Evolutionary conservation across 257 asterid genomes (phyloP), one percentile per base, ranked within the genome.

Genomic region (Solanum arcanum): DNA sequence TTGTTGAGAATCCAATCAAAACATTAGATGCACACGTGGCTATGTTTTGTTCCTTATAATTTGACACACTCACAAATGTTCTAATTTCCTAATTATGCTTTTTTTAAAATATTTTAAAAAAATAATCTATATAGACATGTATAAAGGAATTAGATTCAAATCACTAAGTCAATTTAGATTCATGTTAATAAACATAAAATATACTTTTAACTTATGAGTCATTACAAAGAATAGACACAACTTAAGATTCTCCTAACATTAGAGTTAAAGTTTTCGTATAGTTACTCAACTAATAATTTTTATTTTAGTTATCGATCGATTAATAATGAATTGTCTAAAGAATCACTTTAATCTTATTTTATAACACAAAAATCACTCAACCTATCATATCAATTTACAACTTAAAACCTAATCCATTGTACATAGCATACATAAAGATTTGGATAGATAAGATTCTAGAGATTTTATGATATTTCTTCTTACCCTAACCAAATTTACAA

Each of bases 221-320:
- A 52, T 52, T 16, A 52, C 23, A 16, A 52, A 52, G 62, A 52
- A 52, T 6, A 52, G 10, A 6, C 10, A 18, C n/a, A 56, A 18
- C 64, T 56, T 56, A 56, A 56, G 25, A 59, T 59, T 59, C 66
- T 59, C 2, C 5, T 20, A 59, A 56, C 8, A 56, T 0, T 18
- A 56, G 62, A 52, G 62, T 52, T 52, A 0, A 18, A 33, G 12
- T 18, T 20, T 56, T 20, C 5, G 4, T 56, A 20, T 56, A 2
- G 4, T 0, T 4, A 56, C 0, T 56, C 8, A 8, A 1, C 11
- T 56, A 20, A 56, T 56, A 20, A 56, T 7, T 20, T 20, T 56
- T 49, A 15, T 15, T 6, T 41, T 33, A 33, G 35, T 33, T 33
- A 33, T 49, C 0, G 1, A 1, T 16, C 21, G 0, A 49, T 0